Evolutionary conservation across 371 early-diverging fungal genomes (phyloP).

Genomic region (Mortierella sp.): DNA sequence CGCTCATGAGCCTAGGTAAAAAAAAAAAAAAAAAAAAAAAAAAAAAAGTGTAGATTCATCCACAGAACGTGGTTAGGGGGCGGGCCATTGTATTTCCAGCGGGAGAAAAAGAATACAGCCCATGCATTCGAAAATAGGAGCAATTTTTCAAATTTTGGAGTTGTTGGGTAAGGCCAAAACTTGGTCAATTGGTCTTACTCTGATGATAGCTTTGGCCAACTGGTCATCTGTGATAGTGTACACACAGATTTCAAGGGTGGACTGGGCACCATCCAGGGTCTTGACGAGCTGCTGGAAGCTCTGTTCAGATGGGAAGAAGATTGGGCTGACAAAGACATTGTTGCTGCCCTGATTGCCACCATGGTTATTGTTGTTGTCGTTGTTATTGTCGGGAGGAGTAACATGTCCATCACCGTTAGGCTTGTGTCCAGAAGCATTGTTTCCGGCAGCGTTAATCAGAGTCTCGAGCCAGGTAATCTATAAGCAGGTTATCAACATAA

Average conservation of each 20-base stretch:
- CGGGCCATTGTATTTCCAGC: too few relatives aligned
- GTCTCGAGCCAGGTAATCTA: constrained; percentile 54
- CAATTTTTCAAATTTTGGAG: too few relatives aligned
- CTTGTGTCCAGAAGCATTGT: constrained; percentile 26
- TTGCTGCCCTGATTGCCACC: constrained; percentile 21
- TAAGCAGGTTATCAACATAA: constrained; percentile 28
- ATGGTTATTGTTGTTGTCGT: constrained; percentile 18
- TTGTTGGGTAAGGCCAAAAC: neutral
- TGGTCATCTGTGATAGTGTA: constrained; percentile 69
- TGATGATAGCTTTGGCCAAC: constrained; percentile 59
- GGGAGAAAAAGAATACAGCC: too few relatives aligned
- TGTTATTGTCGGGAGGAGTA: constrained; percentile 16
- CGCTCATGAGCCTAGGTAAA: constrained; percentile 58
- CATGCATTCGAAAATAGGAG: too few relatives aligned
- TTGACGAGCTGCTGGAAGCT: constrained; percentile 57
- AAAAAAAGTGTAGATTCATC: neutral
- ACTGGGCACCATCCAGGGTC: constrained; percentile 59
- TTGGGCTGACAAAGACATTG: constrained; percentile 60
- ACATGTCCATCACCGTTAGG: constrained; percentile 11
- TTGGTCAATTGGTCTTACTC: constrained; percentile 12
- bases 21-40: neutral
- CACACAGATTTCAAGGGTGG: constrained; percentile 63
- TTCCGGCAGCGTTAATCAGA: constrained; percentile 35
- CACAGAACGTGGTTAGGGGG: too few relatives aligned
- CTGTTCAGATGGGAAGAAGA: constrained; percentile 66